phyloP scores from a whole-genome alignment of 148 eudicot species.

The Fagopyrum tataricum region DNA sequence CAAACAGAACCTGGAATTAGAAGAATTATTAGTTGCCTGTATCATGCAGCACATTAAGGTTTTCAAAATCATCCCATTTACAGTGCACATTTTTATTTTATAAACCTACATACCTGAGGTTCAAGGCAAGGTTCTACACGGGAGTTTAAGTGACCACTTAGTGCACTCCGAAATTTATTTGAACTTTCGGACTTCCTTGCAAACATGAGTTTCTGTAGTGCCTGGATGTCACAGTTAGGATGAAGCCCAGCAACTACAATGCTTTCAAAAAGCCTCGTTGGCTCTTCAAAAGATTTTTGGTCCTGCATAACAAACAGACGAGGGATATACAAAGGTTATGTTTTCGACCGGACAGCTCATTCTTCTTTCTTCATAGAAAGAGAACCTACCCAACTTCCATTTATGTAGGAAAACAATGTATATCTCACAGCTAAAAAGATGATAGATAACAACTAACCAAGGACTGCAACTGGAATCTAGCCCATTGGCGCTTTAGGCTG shows the following conservation, averaged over 20 bases:
- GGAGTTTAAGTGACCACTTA: constrained; percentile 61
- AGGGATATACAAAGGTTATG: not conserved
- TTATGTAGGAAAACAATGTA: not conserved
- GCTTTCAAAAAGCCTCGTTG: constrained; percentile 89
- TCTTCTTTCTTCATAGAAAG: not conserved
- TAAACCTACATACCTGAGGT: constrained; percentile 62
- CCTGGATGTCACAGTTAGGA: constrained; percentile 73
- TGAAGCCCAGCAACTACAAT: constrained; percentile 94
- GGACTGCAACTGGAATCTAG: constrained; percentile 68
- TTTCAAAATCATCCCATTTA: not conserved
- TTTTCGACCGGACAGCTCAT: not conserved
- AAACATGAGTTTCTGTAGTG: constrained; percentile 54
- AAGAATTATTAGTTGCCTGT: constrained; percentile 11
- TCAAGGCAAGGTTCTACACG: constrained; percentile 82
- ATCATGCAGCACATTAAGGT: not conserved
- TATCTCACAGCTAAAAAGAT: not conserved
- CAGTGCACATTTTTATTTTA: not conserved
- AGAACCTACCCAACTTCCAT: not conserved
- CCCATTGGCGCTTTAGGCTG: constrained; percentile 98
- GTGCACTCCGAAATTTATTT: constrained; percentile 62
- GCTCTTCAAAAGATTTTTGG: constrained; percentile 64
- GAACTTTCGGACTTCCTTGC: constrained; percentile 71
- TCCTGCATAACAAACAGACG: constrained; percentile 37
- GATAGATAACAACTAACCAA: constrained; percentile 29
- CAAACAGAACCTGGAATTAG: constrained; percentile 77